These are phyloP conservation scores for Trichosporon asahii DNA, from an alignment of 1,284 basidiomycete species.

Conservation along the genomic window DNA sequence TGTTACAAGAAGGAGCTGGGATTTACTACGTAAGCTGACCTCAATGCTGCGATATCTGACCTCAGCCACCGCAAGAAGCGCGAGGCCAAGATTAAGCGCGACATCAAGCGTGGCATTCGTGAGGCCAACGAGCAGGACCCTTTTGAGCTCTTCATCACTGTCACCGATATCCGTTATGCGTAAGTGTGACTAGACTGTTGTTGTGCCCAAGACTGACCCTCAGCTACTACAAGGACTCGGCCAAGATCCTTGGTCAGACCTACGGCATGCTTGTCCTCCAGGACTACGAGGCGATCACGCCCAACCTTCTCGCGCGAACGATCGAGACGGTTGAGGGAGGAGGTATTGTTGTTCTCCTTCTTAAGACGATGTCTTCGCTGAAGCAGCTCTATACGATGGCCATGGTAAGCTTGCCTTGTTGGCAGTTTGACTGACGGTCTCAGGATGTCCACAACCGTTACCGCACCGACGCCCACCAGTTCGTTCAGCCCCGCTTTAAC, in stretches of 20 bases:
- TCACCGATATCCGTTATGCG: slow-evolving; percentile 99
- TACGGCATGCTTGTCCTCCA: slow-evolving; percentile 97
- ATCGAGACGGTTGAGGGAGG: slow-evolving; percentile 99
- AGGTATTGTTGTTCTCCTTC: slow-evolving; percentile 82
- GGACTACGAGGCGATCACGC: slow-evolving; percentile 98
- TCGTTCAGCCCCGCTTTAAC: slow-evolving; percentile 92
- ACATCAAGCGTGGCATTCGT: slow-evolving; percentile 87
- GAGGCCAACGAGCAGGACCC: slow-evolving; percentile 95
- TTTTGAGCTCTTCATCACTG: slow-evolving; percentile 96
- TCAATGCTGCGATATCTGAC: slow-evolving; percentile 20
- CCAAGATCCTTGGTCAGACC: slow-evolving; percentile 94
- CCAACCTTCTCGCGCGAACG: slow-evolving; percentile 92
- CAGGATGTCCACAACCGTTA: slow-evolving; percentile 94
- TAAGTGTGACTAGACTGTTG: slow-evolving; percentile 48
- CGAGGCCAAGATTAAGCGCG: slow-evolving; percentile 89
- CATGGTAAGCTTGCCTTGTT: slow-evolving; percentile 67
- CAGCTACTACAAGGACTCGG: slow-evolving; percentile 86
- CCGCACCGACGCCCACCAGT: slow-evolving; percentile 82
- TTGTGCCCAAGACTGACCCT: slow-evolving; percentile 4
- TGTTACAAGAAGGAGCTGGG: slow-evolving; percentile 97
- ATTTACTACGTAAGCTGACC: slow-evolving; percentile 72
- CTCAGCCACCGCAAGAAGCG: slow-evolving; percentile 90
- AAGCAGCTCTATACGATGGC: slow-evolving; percentile 92
- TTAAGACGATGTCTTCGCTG: slow-evolving; percentile 94
- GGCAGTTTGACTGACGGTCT: slow-evolving; percentile 8